These are phyloP conservation scores for Aspergillus campestris DNA, from an alignment of 495 filamentous ascomycete genomes.

Conservation along the genomic window DNA sequence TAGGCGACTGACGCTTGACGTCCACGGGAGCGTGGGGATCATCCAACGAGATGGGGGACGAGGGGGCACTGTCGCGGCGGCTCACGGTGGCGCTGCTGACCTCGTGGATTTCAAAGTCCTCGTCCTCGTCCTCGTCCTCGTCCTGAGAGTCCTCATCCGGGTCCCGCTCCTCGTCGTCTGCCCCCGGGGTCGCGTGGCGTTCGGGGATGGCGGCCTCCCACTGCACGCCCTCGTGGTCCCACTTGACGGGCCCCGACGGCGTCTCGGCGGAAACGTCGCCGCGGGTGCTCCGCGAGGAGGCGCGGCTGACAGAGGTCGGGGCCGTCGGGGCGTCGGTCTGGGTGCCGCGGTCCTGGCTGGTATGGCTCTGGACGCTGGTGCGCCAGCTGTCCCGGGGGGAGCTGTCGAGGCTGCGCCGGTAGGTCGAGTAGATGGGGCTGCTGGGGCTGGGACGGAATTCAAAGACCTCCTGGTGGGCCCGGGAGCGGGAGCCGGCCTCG, in stretches of 20 bases:
- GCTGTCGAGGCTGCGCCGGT: slow-evolving; percentile 62
- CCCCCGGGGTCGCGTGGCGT: slow-evolving; percentile 10
- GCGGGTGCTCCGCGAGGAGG: slow-evolving; percentile 37
- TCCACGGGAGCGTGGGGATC: slow-evolving; percentile 30
- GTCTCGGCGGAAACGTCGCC: slow-evolving; percentile 25
- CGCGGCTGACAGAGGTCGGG: slow-evolving; percentile 30
- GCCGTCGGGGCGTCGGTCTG: slow-evolving; percentile 51
- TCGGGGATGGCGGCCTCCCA: slow-evolving; percentile 32
- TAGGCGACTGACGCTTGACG: slow-evolving; percentile 35
- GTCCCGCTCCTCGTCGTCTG: slow-evolving; percentile 13
- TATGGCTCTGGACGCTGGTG: slow-evolving; percentile 49
- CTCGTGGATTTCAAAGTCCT: slow-evolving; percentile 37
- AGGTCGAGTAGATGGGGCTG: slow-evolving; percentile 66
- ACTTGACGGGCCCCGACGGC: slow-evolving; percentile 20
- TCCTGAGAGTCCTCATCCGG: slow-evolving; percentile 19
- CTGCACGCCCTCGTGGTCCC: slow-evolving; percentile 18
- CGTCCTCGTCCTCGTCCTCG: slow-evolving; percentile 12
- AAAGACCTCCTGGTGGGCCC: slow-evolving; percentile 67
- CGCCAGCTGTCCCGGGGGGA: slow-evolving; percentile 52
- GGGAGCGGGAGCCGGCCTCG: slow-evolving; percentile 64
- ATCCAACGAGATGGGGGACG: slow-evolving; percentile 44
- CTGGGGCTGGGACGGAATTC: slow-evolving; percentile 68
- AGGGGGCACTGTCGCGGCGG: slow-evolving; percentile 37
- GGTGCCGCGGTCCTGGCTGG: slow-evolving; percentile 49
- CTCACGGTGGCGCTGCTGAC: slow-evolving; percentile 34